Percentiles rank a stretch among this genome's conserved stretches.
Evolutionary conservation across 805 yeast genomes (phyloP).

Genomic region (Saturnispora besseyi): DNA sequence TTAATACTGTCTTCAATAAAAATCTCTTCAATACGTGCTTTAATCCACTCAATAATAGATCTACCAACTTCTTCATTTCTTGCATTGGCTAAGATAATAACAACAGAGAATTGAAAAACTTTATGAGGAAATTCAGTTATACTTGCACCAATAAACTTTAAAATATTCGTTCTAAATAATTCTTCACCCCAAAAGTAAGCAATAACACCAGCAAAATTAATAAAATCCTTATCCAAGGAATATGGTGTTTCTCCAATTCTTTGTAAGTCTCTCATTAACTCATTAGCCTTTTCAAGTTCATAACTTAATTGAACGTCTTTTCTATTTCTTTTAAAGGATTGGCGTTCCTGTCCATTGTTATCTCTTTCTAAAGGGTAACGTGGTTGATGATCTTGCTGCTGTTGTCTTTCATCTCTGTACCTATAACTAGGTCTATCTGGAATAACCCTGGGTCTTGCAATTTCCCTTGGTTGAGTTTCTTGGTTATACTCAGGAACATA

Average conservation of each 20-base stretch:
- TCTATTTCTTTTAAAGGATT: constrained; percentile 8
- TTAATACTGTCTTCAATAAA: constrained; percentile 23
- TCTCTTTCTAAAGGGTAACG: neutral
- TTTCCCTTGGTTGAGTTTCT: neutral
- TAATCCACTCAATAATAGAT: constrained; percentile 59
- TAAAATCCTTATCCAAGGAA: constrained; percentile 35
- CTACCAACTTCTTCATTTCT: constrained; percentile 58
- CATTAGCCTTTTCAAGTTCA: constrained; percentile 33
- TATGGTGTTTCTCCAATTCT: constrained; percentile 44
- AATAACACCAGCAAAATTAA: constrained; percentile 38
- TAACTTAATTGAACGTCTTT: constrained; percentile 9
- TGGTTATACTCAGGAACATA: neutral
- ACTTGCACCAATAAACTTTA: constrained; percentile 59
- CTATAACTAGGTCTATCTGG: neutral
- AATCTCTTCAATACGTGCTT: constrained; percentile 49
- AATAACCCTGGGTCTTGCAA: neutral
- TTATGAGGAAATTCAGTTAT: constrained; percentile 89
- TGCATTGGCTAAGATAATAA: constrained; percentile 58
- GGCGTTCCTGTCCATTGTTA: neutral
- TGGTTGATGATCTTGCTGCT: neutral
- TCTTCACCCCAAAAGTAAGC: constrained; percentile 46
- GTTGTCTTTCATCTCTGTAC: neutral
- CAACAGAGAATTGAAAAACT: constrained; percentile 57
- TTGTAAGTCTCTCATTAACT: constrained; percentile 35
- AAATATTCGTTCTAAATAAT: constrained; percentile 46